A percentile compares a stretch with the other conserved stretches of the same genome.
phyloP scores from a whole-genome alignment of 495 filamentous ascomycete genomes.

The Entonaema liquescens region DNA sequence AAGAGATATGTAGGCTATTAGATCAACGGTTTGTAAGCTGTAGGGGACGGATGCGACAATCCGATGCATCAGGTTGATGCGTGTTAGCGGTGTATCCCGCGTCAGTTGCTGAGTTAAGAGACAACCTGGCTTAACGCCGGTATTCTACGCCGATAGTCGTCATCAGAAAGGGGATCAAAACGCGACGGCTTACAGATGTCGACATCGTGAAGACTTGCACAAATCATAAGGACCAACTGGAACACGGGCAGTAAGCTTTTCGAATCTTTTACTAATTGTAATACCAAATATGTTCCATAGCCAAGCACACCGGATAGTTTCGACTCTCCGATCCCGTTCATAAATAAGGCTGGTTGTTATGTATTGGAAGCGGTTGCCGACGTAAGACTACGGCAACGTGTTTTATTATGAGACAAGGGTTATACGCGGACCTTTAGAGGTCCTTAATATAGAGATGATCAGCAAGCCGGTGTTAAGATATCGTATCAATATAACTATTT shows the following conservation, averaged over 20 bases:
- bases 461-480: not conserved
- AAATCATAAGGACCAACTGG: not conserved
- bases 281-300: not conserved
- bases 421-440: not conserved
- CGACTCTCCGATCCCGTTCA: not conserved
- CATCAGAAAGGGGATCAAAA: not conserved
- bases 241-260: not conserved
- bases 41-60: not conserved
- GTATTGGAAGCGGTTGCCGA: not conserved
- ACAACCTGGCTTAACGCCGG: not conserved
- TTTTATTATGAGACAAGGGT: not conserved
- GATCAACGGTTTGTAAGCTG: conserved; percentile 6
- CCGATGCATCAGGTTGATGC: not conserved
- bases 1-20: not conserved
- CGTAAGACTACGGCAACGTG: not conserved
- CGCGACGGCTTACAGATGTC: not conserved
- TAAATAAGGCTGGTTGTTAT: not conserved
- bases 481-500: no score
- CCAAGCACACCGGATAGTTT: not conserved
- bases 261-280: not conserved
- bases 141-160: not conserved
- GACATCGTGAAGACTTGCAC: not conserved
- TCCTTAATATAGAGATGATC: not conserved
- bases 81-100: conserved; percentile 3
- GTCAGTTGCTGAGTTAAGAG: not conserved